phyloP scores from a whole-genome alignment of 2,329 filamentous ascomycete species.

The Periconia sp. region DNA sequence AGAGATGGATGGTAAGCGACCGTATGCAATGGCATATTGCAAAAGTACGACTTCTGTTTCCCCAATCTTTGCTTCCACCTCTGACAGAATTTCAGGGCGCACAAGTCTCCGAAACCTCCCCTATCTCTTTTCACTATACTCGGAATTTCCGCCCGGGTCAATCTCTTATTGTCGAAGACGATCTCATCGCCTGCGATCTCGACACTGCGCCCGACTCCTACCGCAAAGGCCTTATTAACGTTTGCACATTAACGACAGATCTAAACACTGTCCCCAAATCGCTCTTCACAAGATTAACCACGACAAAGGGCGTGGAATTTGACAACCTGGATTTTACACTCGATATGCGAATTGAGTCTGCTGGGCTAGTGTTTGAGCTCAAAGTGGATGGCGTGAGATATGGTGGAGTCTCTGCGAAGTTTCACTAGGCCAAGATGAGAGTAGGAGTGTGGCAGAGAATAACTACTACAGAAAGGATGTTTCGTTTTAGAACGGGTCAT shows the following conservation, averaged over 20 bases:
- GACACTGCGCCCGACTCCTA: constrained; percentile 66
- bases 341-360: constrained; percentile 82
- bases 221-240: constrained; percentile 65
- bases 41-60: constrained; percentile 59
- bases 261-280: constrained; percentile 75
- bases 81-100: constrained; percentile 61
- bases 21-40: constrained; percentile 87
- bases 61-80: background rate
- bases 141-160: constrained; percentile 82
- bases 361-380: constrained; percentile 76
- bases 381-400: constrained; percentile 80
- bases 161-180: constrained; percentile 78
- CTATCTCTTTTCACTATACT: constrained; percentile 84
- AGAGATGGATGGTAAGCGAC: constrained; percentile 82
- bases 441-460: too few relatives aligned
- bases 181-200: constrained; percentile 76
- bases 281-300: constrained; percentile 76
- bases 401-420: constrained; percentile 78
- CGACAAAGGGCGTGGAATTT: constrained; percentile 80
- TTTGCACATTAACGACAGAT: constrained; percentile 83
- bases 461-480: too few relatives aligned
- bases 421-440: too few relatives aligned
- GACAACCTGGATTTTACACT: constrained; percentile 82
- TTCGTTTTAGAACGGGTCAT: too few relatives aligned
- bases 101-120: constrained; percentile 73